Percentiles rank a stretch among this genome's conserved stretches.
These are phyloP conservation scores for Debaryomyces udenii DNA, from an alignment of 1,139 yeast genomes.

Conservation along the genomic window DNA sequence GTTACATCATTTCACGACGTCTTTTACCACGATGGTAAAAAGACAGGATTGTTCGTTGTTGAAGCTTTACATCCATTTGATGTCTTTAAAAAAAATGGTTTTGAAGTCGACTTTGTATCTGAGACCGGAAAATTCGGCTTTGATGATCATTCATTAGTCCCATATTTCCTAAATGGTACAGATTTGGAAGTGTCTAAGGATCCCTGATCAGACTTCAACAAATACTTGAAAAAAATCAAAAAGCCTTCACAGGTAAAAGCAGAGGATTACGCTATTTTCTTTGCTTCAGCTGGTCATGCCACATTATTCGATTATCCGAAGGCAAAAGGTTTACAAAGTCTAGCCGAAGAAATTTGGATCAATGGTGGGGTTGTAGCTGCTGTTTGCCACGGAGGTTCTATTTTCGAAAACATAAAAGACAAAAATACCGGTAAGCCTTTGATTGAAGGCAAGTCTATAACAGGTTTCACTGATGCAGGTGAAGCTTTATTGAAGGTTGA, in stretches of 20 bases:
- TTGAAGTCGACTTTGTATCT: conserved; percentile 55
- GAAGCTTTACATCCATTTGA: conserved; percentile 63
- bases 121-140: conserved; percentile 58
- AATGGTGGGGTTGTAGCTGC: conserved; percentile 60
- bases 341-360: conserved; percentile 50
- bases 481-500: conserved; percentile 47
- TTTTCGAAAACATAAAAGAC: conserved; percentile 50
- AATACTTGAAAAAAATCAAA: conserved; percentile 36
- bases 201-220: conserved; percentile 38
- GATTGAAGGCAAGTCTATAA: conserved; percentile 53
- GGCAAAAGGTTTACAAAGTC: conserved; percentile 45
- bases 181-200: conserved; percentile 43
- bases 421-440: conserved; percentile 44
- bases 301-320: conserved; percentile 59
- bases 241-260: conserved; percentile 48
- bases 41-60: conserved; percentile 56
- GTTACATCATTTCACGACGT: conserved; percentile 50
- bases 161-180: conserved; percentile 44
- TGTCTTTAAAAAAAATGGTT: conserved; percentile 46
- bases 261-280: conserved; percentile 53
- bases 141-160: conserved; percentile 53
- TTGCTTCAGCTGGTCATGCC: conserved; percentile 69
- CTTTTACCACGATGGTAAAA: conserved; percentile 58
- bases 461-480: conserved; percentile 64
- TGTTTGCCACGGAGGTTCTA: conserved; percentile 70